Percentiles rank a stretch among this genome's conserved stretches.
Conservation (phyloP, 331 rosid species). For the Telfairia occidentalis region DNA sequence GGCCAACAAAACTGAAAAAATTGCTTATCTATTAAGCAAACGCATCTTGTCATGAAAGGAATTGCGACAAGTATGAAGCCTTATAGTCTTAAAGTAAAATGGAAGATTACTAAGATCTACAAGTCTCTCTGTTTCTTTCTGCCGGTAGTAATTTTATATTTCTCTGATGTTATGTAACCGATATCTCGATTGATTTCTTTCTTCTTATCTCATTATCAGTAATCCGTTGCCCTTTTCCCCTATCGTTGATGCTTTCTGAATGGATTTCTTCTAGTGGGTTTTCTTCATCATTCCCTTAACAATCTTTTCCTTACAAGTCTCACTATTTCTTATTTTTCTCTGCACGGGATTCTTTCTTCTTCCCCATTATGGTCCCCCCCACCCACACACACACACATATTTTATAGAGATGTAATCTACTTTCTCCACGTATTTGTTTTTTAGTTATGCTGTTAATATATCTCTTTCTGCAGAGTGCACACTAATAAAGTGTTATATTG, state of each 20-base stretch:
- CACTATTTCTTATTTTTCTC: not conserved
- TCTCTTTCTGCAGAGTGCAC: constrained; percentile 18
- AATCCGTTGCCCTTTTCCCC: not conserved
- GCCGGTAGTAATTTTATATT: not conserved
- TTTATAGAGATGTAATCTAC: not conserved
- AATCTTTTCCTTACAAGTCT: not conserved
- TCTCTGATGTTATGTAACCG: not conserved
- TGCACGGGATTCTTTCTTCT: not conserved
- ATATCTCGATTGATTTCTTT: not conserved
- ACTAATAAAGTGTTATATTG: constrained; percentile 22
- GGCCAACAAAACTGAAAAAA: not conserved
- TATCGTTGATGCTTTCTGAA: not conserved
- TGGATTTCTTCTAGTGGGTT: not conserved
- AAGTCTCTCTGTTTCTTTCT: not conserved
- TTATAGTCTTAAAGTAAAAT: not conserved
- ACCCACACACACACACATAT: too few relatives aligned
- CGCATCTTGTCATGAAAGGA: not conserved
- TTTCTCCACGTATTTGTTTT: not conserved
- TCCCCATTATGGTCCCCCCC: not conserved
- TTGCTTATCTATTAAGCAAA: not conserved
- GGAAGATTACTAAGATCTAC: not conserved
- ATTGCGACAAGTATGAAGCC: not conserved
- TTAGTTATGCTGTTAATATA: not conserved
- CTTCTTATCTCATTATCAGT: not conserved
- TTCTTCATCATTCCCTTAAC: not conserved